Evolutionary conservation across 257 asterid species (phyloP), one percentile per base, ranked within the genome.

Genomic region (Verbena officinalis): DNA sequence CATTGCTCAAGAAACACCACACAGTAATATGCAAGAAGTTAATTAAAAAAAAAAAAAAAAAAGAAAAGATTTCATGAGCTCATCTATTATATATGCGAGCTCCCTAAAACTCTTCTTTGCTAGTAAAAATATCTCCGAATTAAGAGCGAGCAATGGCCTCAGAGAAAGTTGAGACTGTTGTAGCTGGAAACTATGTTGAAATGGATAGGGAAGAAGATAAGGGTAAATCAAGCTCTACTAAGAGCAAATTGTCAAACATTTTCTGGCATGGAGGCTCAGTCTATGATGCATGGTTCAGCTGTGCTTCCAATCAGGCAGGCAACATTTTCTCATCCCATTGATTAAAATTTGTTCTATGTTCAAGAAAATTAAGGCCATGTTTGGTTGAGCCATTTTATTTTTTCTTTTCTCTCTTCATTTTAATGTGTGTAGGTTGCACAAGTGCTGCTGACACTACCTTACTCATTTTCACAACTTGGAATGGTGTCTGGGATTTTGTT

Each of bases 271-370:
- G 97, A 56, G 97, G 97, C 21, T 90, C 97, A 14, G 90, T 88
- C 46, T 90, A 90, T 76, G 97, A 90, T 85, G 97, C 97, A 65
- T 90, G 97, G 96, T 90, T 90, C 64, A 90, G 97, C 65, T 89
- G 97, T 61, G 72, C 97, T 77, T 90, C 95, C 27, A 90, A 83
- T 71, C 95, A 90, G 95, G 96, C 95, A 90, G 95, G 96, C 67
- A 60, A 17, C n/a, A 39, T 3, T 55, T 44, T 5, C 7, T 22
- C 17, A 4, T 17, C 48, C 15, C 10, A 1, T 15, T 44, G 3
- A 1, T 15, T 15, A 57, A 38, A 20, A 3, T 8, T 30, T 62
- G 15, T 27, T 0, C 23, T 16, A 61, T 14, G 20, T 9, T 52
- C 2, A 27, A 5, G 33, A 27, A 27, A 27, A 27, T 27, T 27